phyloP scores from a whole-genome alignment of 192 early-diverging fungal genomes.

The Borealophlyctis nickersoniae region DNA sequence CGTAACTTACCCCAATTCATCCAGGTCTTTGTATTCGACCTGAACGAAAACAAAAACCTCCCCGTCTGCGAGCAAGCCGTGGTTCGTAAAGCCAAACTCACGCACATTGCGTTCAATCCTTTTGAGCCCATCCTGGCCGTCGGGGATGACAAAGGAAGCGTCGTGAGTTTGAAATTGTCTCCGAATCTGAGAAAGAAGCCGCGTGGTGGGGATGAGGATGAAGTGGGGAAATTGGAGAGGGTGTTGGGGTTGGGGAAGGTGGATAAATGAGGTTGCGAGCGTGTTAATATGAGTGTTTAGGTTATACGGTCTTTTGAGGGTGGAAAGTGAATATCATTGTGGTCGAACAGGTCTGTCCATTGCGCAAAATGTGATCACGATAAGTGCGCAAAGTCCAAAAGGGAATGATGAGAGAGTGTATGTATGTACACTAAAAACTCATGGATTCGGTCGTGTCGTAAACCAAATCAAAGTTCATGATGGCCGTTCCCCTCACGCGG shows the following conservation, averaged over 20 bases:
- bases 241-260: constrained; percentile 3
- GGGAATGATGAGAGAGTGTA: too few relatives aligned
- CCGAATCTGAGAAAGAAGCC: constrained; percentile 47
- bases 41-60: constrained; percentile 61
- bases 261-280: not conserved
- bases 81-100: constrained; percentile 57
- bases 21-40: constrained; percentile 56
- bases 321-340: too few relatives aligned
- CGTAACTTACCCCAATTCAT: not conserved
- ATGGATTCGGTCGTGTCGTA: too few relatives aligned
- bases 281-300: too few relatives aligned
- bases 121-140: constrained; percentile 58
- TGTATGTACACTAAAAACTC: too few relatives aligned
- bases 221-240: constrained; percentile 24
- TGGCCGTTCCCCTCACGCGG: too few relatives aligned
- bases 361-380: too few relatives aligned
- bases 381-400: too few relatives aligned
- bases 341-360: too few relatives aligned
- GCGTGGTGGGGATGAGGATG: constrained; percentile 15
- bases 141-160: constrained; percentile 56
- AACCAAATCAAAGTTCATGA: too few relatives aligned
- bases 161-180: constrained; percentile 51
- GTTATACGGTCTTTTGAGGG: too few relatives aligned
- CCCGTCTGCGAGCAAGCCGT: constrained; percentile 62
- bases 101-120: constrained; percentile 59